Base-by-base conservation (phyloP, 164 flowering plant genomes). In the Stephania cephalantha region DNA sequence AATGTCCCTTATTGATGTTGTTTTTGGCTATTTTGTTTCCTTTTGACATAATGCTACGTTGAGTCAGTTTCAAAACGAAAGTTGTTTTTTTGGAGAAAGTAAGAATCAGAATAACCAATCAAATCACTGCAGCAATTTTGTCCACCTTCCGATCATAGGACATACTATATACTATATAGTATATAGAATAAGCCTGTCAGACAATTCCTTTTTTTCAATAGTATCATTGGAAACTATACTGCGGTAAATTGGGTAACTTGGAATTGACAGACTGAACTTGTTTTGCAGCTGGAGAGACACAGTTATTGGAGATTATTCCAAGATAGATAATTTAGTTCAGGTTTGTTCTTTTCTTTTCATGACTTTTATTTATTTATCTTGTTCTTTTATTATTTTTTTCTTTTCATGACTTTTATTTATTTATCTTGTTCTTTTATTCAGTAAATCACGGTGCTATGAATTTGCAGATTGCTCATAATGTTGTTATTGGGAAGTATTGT, bases 261-360 rank as follows among this genome's bases (percentile, higher is more conserved):
- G 58, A 70, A 74, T 74, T 46, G 45, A 45, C 44, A n/a, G 42
- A 30, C 71, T 68, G 31, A 71, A 75, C 44, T 7, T 30, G 31
- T 76, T 52, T 65, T 86, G 90, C 91, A 95, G 99, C 83, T 95
- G 99, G 99, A 88, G 99, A 82, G 99, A 95, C 72, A 93, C 99
- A 11, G 71, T 76, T 17, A 81, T 95, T 17, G 99, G 97, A 44
- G 94, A 95, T 78, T 83, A 83, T 74, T 73, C 93, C 64, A 93
- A 92, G 88, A 91, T 95, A 68, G 97, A 93, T 80, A 93, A 93
- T 82, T 83, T 91, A 80, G 98, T 95, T 80, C 98, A 95, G 94
- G 99, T 92, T 64, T 11, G 42, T 84, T 76, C 55, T 31, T 84
- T 76, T 64, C 73, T 72, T 73, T 11, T 68, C 30, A 46, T 78